Conservation (phyloP, 495 filamentous ascomycete species). For the Tuber aestivum region DNA sequence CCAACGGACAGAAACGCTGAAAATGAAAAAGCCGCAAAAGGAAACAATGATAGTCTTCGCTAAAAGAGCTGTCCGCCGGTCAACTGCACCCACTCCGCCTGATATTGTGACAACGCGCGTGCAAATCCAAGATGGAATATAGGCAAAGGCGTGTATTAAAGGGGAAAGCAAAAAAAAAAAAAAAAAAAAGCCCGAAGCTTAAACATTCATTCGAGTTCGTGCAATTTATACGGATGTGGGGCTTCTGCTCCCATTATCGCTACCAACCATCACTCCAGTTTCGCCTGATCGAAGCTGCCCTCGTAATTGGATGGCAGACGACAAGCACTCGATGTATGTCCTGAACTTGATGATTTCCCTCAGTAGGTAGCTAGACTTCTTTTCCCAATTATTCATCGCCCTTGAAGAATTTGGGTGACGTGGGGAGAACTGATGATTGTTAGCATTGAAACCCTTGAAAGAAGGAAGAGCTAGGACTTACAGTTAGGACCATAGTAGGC, state of each 20-base stretch:
- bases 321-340: constrained; percentile 83
- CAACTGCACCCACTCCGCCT: constrained; percentile 20
- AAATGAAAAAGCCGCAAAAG: not conserved
- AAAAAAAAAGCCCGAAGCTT: constrained; percentile 20
- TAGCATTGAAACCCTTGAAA: not conserved
- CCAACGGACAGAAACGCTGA: not conserved
- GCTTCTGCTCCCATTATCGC: constrained; percentile 13
- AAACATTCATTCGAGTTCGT: constrained; percentile 43
- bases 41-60: not conserved
- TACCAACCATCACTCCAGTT: constrained; percentile 10
- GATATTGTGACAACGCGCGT: constrained; percentile 30
- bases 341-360: constrained; percentile 94
- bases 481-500: constrained; percentile 73
- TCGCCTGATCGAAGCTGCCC: constrained; percentile 50
- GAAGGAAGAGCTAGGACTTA: constrained; percentile 44
- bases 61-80: constrained; percentile 7
- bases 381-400: constrained; percentile 94
- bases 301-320: constrained; percentile 54
- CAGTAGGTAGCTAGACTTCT: constrained; percentile 82
- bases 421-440: constrained; percentile 60
- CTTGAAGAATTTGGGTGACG: constrained; percentile 72
- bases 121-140: constrained; percentile 7
- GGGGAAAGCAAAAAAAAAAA: constrained; percentile 10
- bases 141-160: constrained; percentile 12
- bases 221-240: constrained; percentile 26